Evolutionary conservation across 2,329 filamentous ascomycete species (phyloP), one percentile per base, ranked within the genome.

Genomic region (Elsinoe perseae): DNA sequence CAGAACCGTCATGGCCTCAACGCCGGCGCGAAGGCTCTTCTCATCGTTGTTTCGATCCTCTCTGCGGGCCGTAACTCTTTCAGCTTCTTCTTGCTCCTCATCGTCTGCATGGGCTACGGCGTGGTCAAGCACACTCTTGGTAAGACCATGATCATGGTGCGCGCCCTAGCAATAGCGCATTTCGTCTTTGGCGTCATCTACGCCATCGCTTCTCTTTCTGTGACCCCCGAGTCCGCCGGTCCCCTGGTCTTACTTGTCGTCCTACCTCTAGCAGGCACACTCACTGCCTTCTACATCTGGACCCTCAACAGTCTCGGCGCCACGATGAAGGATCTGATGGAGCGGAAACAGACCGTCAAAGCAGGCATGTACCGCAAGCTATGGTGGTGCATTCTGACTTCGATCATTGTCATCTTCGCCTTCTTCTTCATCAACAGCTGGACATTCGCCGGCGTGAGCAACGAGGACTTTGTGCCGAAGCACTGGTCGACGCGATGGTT

Each of bases 391-490:
- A 95, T 98, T 59, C 78, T 98, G 44, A 78, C 82, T 61, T 95
- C 87, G 69, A 95, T 98, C 68, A 75, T 97, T 50, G 89, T 97
- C 64, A 96, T 97, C 64, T 98, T 98, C 65, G 90, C 80, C 57
- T 98, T 98, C 76, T 96, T 98, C 78, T 97, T 98, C 77, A 85
- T 97, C 77, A 97, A 96, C 77, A 95, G 88, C 64, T 90, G 96
- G 72, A 89, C 88, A 0, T 95, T 98, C 69, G 92, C 91, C 50
- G 91, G 90, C 10, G 83, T 84, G 48, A 82, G 81, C 48, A 86
- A 91, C 61, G 88, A 88, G 0, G 87, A 95, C 70, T 98, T 95
- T 69, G 89, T 95, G 3, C 93, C 93, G 1, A 88, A 89, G 64
- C 92, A 98, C 72, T 98, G 93, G 93, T 92, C 96, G 74, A 91